Evolutionary conservation across 2,329 filamentous ascomycete species (phyloP).

Genomic region (Stromatinia cepivora): DNA sequence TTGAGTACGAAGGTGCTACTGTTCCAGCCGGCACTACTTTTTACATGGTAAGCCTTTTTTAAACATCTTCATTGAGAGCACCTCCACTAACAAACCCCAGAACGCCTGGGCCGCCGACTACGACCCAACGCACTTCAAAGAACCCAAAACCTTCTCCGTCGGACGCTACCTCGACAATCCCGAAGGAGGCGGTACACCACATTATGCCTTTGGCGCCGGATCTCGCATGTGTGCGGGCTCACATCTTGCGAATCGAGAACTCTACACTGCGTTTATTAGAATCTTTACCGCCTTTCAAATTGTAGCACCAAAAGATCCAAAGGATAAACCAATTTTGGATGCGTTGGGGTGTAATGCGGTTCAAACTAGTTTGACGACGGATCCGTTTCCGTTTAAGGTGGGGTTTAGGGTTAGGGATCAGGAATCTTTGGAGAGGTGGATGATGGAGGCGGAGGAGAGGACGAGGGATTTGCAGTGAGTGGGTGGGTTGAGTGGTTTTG

Average conservation of each 20-base stretch:
- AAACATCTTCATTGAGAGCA: not conserved
- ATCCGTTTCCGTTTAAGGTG: constrained; percentile 64
- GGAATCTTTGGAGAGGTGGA: constrained; percentile 51
- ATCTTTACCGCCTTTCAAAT: constrained; percentile 60
- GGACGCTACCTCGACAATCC: constrained; percentile 64
- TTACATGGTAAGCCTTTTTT: constrained; percentile 18
- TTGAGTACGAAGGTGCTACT: constrained; percentile 63
- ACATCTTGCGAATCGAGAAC: constrained; percentile 62
- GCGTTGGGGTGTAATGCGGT: constrained; percentile 57
- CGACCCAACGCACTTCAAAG: constrained; percentile 66
- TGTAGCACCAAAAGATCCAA: constrained; percentile 47
- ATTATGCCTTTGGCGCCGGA: constrained; percentile 63
- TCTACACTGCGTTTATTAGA: constrained; percentile 60
- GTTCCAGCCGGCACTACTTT: constrained; percentile 78
- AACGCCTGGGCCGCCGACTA: constrained; percentile 76
- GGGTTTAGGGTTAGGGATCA: constrained; percentile 53
- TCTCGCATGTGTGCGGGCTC: constrained; percentile 64
- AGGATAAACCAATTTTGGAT: constrained; percentile 55
- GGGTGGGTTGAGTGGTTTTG: too few relatives aligned
- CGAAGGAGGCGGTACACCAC: constrained; percentile 55
- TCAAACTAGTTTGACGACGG: constrained; percentile 59
- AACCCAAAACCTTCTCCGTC: constrained; percentile 63
- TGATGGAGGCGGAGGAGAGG: constrained; percentile 46
- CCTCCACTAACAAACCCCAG: constrained; percentile 41
- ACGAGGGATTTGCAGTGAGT: constrained; percentile 28